These are phyloP conservation scores for Heterotrichella gracilis DNA, from an alignment of 352 stramenopile species.

Conservation along the genomic window DNA sequence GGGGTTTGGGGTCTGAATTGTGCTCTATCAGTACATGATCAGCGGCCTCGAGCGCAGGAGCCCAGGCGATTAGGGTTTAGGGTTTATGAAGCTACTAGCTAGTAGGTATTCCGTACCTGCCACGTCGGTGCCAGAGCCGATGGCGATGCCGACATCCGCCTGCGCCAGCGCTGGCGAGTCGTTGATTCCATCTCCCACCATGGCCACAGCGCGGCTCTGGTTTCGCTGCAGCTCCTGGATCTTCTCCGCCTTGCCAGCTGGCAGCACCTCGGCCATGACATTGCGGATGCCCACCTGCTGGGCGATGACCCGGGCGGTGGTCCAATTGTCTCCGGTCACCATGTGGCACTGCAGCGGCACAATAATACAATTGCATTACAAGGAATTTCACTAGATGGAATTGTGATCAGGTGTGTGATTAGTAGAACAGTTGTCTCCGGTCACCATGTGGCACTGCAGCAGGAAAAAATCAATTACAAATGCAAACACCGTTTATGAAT, in stretches of 20 bases:
- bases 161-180: conserved; percentile 77
- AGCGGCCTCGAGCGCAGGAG: too few species aligned
- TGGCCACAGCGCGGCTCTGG: conserved; percentile 28
- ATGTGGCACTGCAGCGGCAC: conserved; percentile 54
- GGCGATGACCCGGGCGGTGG: conserved; percentile 45
- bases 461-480: too few species aligned
- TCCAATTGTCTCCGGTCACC: conserved; percentile 56
- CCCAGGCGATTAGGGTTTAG: too few species aligned
- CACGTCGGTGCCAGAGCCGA: conserved; percentile 56
- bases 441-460: conserved; percentile 58
- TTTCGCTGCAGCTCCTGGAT: conserved; percentile 23
- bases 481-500: too few species aligned
- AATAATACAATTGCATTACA: too few species aligned
- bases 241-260: conserved; percentile 35
- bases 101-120: too few species aligned
- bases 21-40: too few species aligned
- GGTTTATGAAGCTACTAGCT: too few species aligned
- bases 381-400: too few species aligned
- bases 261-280: conserved; percentile 38
- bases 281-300: conserved; percentile 45
- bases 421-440: conserved; percentile 55
- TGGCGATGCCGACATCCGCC: conserved; percentile 75
- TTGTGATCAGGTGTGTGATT: too few species aligned
- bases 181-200: conserved; percentile 74
- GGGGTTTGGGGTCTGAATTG: too few species aligned